phyloP scores from a whole-genome alignment of 441 rosid genomes.

The Brassica hybrid region DNA sequence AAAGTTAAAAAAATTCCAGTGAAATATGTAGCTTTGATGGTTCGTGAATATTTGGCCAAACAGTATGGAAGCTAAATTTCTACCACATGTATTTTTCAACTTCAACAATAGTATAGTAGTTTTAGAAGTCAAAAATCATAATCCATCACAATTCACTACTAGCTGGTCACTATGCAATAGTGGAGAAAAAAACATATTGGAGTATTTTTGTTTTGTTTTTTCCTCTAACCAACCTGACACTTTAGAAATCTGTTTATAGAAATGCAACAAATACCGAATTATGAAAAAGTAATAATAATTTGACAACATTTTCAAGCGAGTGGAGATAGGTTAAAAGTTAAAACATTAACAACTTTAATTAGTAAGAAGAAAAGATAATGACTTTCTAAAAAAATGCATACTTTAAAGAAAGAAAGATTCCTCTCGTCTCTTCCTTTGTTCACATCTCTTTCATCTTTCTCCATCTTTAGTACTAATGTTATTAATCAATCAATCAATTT shows the following conservation, averaged over 20 bases:
- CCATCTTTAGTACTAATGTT: neutral
- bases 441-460: slow-evolving; percentile 37
- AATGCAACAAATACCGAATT: neutral
- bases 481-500: neutral
- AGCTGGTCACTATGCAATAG: neutral
- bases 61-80: neutral
- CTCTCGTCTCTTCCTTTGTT: slow-evolving; percentile 39
- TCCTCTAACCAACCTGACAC: slow-evolving; percentile 17
- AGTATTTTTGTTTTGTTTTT: neutral
- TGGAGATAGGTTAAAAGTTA: neutral
- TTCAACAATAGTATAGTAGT: neutral
- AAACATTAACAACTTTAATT: slow-evolving; percentile 26
- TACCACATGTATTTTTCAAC: neutral
- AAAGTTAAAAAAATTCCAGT: neutral
- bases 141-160: neutral
- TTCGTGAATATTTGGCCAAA: neutral
- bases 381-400: slow-evolving; percentile 15
- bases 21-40: neutral
- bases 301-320: neutral
- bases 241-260: neutral
- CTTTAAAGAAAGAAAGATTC: slow-evolving; percentile 35
- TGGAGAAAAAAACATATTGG: neutral
- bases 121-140: slow-evolving; percentile 8
- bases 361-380: slow-evolving; percentile 16
- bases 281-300: neutral